These are phyloP conservation scores for Fusarium heterosporum DNA, from an alignment of 2,329 filamentous ascomycete species.

Conservation along the genomic window DNA sequence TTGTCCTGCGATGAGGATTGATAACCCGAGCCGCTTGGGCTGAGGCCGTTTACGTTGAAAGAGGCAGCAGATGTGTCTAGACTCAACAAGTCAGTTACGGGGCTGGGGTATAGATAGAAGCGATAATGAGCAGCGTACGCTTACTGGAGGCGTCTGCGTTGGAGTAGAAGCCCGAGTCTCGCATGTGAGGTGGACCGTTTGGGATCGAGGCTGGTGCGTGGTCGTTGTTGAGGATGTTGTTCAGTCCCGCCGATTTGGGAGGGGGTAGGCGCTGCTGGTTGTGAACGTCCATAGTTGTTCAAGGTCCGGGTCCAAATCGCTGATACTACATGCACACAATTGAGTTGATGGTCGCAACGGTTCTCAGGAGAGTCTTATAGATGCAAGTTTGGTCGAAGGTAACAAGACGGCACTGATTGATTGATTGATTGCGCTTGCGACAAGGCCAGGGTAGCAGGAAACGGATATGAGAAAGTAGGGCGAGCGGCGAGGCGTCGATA, in stretches of 20 bases:
- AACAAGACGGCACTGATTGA: not conserved
- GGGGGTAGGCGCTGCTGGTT: conserved; percentile 46
- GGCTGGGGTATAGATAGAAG: conserved; percentile 21
- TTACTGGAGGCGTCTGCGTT: conserved; percentile 58
- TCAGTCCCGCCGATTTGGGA: conserved; percentile 53
- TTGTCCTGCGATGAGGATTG: conserved; percentile 66
- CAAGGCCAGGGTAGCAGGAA: conserved; percentile 8
- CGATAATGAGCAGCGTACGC: conserved; percentile 50
- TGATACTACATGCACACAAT: conserved; percentile 22
- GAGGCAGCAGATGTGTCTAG: conserved; percentile 56
- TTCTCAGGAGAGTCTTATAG: conserved; percentile 12
- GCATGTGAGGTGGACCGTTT: conserved; percentile 50
- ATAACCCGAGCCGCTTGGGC: conserved; percentile 60
- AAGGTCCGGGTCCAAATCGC: conserved; percentile 19
- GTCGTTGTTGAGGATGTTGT: conserved; percentile 56
- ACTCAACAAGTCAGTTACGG: conserved; percentile 32
- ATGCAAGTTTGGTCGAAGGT: conserved; percentile 7
- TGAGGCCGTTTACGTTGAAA: conserved; percentile 54
- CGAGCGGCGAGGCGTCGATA: conserved; percentile 19
- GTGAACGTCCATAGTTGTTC: conserved; percentile 47
- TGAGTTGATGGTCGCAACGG: conserved; percentile 19
- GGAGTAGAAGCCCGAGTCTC: conserved; percentile 60
- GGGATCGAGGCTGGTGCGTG: conserved; percentile 43
- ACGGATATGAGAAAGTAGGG: conserved; percentile 12
- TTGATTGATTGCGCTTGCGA: conserved; percentile 15